Conservation (phyloP, 805 yeast genomes). For the Saccharomyces paradoxus region DNA sequence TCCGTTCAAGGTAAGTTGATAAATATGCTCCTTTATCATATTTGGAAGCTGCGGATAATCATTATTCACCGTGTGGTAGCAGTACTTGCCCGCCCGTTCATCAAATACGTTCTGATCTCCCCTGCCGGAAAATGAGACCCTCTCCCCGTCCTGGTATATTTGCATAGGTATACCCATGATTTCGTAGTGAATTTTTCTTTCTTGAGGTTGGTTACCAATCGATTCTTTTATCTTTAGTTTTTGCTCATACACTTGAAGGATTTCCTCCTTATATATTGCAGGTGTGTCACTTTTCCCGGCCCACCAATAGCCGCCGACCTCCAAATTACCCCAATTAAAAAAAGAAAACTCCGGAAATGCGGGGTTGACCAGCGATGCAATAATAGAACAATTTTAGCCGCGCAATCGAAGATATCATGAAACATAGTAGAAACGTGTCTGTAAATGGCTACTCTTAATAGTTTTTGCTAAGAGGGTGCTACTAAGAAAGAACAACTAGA, state of each 20-base stretch:
- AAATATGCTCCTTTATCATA: background rate
- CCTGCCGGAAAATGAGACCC: background rate
- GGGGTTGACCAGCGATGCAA: background rate
- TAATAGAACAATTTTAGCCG: background rate
- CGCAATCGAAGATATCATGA: background rate
- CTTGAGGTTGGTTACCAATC: background rate
- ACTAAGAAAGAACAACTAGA: background rate
- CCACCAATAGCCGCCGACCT: background rate
- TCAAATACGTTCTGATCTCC: background rate
- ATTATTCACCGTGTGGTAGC: background rate
- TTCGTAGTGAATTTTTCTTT: background rate
- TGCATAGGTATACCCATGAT: conserved; percentile 5
- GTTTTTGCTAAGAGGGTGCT: background rate
- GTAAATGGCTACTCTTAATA: background rate
- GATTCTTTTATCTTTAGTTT: background rate
- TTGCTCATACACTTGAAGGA: background rate
- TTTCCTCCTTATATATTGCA: background rate
- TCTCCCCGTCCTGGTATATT: background rate
- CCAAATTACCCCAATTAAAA: background rate
- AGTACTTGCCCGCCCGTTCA: background rate
- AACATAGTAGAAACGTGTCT: background rate
- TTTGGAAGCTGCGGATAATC: background rate
- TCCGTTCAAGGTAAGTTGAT: background rate
- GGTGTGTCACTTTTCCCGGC: background rate
- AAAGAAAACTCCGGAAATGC: background rate